Percentiles rank a stretch among this genome's conserved stretches.
These are phyloP conservation scores for Pythium diclinum DNA, from an alignment of 352 stramenopile species.

Conservation along the genomic window DNA sequence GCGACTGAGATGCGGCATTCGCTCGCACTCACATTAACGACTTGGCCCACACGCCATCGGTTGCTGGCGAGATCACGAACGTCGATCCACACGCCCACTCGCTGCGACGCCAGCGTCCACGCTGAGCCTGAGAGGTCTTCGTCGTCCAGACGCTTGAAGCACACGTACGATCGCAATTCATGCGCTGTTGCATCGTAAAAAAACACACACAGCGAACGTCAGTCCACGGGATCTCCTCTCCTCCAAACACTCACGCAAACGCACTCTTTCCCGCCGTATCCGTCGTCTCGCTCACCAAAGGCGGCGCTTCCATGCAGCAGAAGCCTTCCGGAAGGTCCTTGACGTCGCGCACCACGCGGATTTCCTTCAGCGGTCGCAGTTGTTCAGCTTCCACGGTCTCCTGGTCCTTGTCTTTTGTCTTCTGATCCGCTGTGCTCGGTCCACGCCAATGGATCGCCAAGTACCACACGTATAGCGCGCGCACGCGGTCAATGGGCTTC, in stretches of 20 bases:
- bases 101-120: constrained; percentile 69
- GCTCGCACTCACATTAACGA: constrained; percentile 52
- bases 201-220: constrained; percentile 3
- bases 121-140: constrained; percentile 68
- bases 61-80: constrained; percentile 73
- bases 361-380: constrained; percentile 70
- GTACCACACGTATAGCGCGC: constrained; percentile 67
- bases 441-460: constrained; percentile 22
- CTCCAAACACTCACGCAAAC: not conserved
- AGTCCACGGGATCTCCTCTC: not conserved
- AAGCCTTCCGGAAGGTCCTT: constrained; percentile 71
- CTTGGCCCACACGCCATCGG: constrained; percentile 75
- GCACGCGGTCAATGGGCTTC: constrained; percentile 66
- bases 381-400: constrained; percentile 13
- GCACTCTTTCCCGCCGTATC: constrained; percentile 37
- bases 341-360: constrained; percentile 64
- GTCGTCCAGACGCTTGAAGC: constrained; percentile 54
- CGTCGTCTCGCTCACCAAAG: constrained; percentile 36
- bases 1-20: constrained; percentile 73
- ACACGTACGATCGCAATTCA: constrained; percentile 66
- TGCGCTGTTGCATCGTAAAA: constrained; percentile 31
- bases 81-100: constrained; percentile 77
- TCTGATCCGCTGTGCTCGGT: not conserved
- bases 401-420: constrained; percentile 9
- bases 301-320: constrained; percentile 46